Evolutionary conservation across 2,329 filamentous ascomycete species (phyloP).

Genomic region (Aureobasidium sp.): DNA sequence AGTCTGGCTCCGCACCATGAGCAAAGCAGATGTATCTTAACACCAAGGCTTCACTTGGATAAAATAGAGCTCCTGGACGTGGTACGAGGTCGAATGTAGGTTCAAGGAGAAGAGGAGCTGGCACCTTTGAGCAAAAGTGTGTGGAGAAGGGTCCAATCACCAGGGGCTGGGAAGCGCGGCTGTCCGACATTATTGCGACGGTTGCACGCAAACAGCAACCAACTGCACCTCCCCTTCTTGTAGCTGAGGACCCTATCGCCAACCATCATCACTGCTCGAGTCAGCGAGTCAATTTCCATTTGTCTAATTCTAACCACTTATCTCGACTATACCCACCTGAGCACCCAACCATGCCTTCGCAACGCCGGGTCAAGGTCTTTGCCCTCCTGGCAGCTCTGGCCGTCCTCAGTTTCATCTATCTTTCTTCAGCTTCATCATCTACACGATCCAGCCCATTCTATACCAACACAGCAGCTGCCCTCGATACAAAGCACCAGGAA

Average conservation of each 20-base stretch:
- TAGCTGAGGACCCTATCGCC: not conserved
- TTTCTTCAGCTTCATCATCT: slow-evolving; percentile 53
- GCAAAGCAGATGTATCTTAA: no score
- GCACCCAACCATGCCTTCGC: slow-evolving; percentile 9
- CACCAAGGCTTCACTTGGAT: not conserved
- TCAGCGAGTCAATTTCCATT: not conserved
- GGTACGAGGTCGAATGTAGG: not conserved
- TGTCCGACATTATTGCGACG: not conserved
- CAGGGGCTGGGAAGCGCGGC: not conserved
- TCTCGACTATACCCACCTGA: not conserved
- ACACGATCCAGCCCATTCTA: slow-evolving; percentile 48
- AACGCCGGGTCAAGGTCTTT: slow-evolving; percentile 12
- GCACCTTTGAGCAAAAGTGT: not conserved
- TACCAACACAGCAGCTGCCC: slow-evolving; percentile 44
- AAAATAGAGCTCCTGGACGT: not conserved
- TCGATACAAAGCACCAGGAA: slow-evolving; percentile 34
- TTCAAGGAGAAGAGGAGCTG: not conserved
- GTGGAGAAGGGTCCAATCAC: not conserved
- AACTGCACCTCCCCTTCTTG: not conserved
- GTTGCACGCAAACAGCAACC: not conserved
- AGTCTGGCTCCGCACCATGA: not conserved
- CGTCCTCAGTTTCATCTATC: slow-evolving; percentile 63
- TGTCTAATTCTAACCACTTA: not conserved
- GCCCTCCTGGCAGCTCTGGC: slow-evolving; percentile 52
- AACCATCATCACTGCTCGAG: not conserved